Evolutionary conservation across 805 yeast genomes (phyloP), one percentile per base, ranked within the genome.

Genomic region (Candida oleophila): DNA sequence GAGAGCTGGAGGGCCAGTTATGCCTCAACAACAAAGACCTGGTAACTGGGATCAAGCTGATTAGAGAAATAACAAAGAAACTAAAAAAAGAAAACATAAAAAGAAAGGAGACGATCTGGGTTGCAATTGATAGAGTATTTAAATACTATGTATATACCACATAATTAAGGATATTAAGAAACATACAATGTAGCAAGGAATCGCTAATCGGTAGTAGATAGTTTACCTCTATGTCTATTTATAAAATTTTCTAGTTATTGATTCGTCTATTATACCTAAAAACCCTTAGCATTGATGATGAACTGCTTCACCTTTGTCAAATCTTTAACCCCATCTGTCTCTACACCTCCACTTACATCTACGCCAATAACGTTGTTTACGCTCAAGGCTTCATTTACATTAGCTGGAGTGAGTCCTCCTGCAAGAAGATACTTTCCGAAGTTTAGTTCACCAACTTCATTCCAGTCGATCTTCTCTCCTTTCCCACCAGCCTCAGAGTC

Each of bases 21-120:
- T 90, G 79, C 97, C 97, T 30, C 64, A 70, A 57, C 95, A 87
- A 62, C 85, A 85, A 55, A 83, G 82, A 66, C 92, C 94, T 40
- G 97, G 96, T 50, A 90, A 89, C 72, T 90, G 97, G 97, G 97
- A 90, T 62, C 94, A 85, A 68, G 97, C 79, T 50, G 97, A 91
- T 69, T 89, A 71, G 59, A 15, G 28, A 9, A 35, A 15, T 5
- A 5, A 14, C 9, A 14, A 7, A 15, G 7, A 15, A 33, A 33
- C n/a, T 35, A 14, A 5, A 14, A 15, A 14, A 7, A 15, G 7
- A 15, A 33, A 33, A 33, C 5, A 33, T 33, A 15, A 14, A 5
- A 12, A 15, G 36, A 8, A 33, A 8, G 36, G 36, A 33, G n/a
- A 15, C 18, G 7, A 5, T 7, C 16, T 16, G 37, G 37, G 37